Conservation (phyloP, 257 asterid genomes). For the Ilex asprella region DNA sequence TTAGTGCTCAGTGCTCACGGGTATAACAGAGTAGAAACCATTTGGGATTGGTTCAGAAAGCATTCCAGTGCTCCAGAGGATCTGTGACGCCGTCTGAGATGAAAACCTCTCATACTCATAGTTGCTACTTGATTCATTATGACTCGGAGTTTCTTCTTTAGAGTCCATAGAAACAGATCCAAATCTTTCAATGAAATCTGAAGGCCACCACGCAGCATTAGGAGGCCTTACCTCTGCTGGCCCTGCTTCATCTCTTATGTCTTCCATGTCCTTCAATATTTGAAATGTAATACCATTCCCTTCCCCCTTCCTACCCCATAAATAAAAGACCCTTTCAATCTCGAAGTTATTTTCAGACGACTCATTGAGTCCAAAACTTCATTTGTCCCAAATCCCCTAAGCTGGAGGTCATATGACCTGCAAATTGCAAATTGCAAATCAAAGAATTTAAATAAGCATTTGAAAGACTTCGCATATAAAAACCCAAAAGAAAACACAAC, state of each 20-base stretch:
- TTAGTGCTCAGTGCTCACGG: constrained; percentile 72
- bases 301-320: constrained; percentile 25
- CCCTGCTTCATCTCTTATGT: constrained; percentile 48
- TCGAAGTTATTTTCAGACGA: constrained; percentile 15
- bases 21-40: constrained; percentile 91
- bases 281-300: constrained; percentile 33
- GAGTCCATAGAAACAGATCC: constrained; percentile 73
- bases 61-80: constrained; percentile 85
- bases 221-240: constrained; percentile 55
- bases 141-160: constrained; percentile 34
- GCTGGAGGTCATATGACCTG: constrained; percentile 47
- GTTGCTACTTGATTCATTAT: constrained; percentile 32
- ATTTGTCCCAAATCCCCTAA: constrained; percentile 14
- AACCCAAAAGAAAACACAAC: neutral
- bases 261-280: constrained; percentile 50
- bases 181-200: constrained; percentile 59
- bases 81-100: constrained; percentile 64
- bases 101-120: constrained; percentile 40
- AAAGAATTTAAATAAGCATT: neutral
- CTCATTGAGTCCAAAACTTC: constrained; percentile 17
- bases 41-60: constrained; percentile 87
- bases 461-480: neutral
- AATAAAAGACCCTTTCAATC: constrained; percentile 20
- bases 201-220: constrained; percentile 61
- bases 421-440: constrained; percentile 28